Evolutionary conservation across 2,329 filamentous ascomycete species (phyloP), one percentile per base, ranked within the genome.

Genomic region (Beauveria sp.): DNA sequence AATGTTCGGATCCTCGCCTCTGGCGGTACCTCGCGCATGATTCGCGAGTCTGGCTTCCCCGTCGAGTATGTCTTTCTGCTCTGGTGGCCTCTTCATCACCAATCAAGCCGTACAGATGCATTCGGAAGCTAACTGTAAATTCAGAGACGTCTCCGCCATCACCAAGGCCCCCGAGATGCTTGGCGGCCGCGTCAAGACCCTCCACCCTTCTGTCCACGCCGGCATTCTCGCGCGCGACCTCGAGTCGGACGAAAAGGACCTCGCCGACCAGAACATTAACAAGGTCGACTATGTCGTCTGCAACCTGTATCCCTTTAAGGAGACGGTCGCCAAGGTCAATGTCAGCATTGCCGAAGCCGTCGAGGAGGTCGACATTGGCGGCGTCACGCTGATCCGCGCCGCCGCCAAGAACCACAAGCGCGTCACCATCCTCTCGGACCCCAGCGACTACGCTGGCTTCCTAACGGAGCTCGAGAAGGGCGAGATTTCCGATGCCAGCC

Each of bases 291-390:
- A 88, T 70, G 91, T 96, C 69, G 89, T 99, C 73, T 98, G 95
- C 88, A 99, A 99, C 79, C 84, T 99, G 61, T 98, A 99, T 77
- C 95, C 95, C 14, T 99, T 99, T 86, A 97, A 97, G 81, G 93
- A 98, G 74, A 99, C 95, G 38, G 87, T 99, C 69, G 89, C 92
- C 70, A 96, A 97, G 83, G 87, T 96, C 80, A 96, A 96, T 71
- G 95, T 99, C 70, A 98, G 93, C 64, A 90, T 99, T 65, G 86
- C 91, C 57, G 93, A 99, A 79, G 95, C 95, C 57, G 93, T 99
- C 45, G 95, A 99, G 79, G 95, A 99, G 80, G 96, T 99, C 70
- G 95, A 99, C 77, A 97, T 99, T 73, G 95, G 93, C 67, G 95
- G 95, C 70, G 95, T 99, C 58, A 99, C 95, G 45, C 87, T 99